Evolutionary conservation across 192 early-diverging fungal genomes (phyloP), one percentile per base, ranked within the genome.

Genomic region (Tieghemiomyces parasiticus): DNA sequence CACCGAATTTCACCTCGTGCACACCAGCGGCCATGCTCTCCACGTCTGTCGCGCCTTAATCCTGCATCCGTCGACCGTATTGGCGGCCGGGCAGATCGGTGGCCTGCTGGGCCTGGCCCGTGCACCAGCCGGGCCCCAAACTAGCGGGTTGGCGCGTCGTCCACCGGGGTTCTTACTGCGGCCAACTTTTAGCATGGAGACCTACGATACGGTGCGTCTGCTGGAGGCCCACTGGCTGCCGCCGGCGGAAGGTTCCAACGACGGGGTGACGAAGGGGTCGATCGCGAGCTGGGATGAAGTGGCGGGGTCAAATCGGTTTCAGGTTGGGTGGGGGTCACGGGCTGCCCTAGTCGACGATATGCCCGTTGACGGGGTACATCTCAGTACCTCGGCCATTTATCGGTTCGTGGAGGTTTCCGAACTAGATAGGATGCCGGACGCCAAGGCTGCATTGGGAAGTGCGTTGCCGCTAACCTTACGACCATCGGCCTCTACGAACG

Each of bases 11-110:
- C 9, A 20, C 19, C 24, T 35, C 16, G 54, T 8, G 2, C 16
- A 31, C 9, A n/a, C 32, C 54, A 56, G 16, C 20, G 14, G 54
- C 13, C 33, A 8, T 8, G 32, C 54, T 24, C 20, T 29, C 33
- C 54, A 56, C 33, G 29, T 56, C 34, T 33, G 54, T 34, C 54
- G 34, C 14, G 24, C 54, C 1, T 29, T 31, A 24, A 14, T 56
- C 9, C 33, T 56, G 20, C 12, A 26, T 19, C 31, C 28, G 9
- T 20, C 16, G 16, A n/a, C 14, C 16, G 31, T 56, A 1, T 20
- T 56, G 31, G 54, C 54, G 8, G 1, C 54, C 20, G 54, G 54
- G 2, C 54, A 56, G 34, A 33, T 56, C 32, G 54, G 54, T 2
- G 54, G 54, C 13, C 54, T 56, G 10, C 24, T 56, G 16, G 54